Percentiles rank a stretch among this genome's conserved stretches.
phyloP scores from a whole-genome alignment of 2,329 filamentous ascomycete genomes.

The Bisporella sp. region DNA sequence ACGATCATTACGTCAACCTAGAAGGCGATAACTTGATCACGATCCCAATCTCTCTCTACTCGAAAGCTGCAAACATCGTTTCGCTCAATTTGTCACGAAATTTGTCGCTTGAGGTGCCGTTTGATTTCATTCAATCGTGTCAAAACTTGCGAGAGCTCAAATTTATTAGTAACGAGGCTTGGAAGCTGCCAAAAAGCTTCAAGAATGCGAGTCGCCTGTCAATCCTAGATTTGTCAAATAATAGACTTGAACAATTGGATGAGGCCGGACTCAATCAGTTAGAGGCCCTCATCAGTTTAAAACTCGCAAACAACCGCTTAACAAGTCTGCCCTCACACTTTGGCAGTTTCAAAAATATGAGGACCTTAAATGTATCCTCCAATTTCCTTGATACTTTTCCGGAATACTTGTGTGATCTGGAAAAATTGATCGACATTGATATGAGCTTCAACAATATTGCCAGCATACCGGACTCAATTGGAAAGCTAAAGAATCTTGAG shows the following conservation, averaged over 20 bases:
- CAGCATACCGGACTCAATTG: slow-evolving; percentile 69
- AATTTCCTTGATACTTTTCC: slow-evolving; percentile 87
- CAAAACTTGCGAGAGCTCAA: slow-evolving; percentile 90
- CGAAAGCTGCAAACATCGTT: slow-evolving; percentile 86
- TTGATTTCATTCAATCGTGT: slow-evolving; percentile 94
- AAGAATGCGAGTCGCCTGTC: slow-evolving; percentile 75
- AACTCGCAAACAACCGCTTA: slow-evolving; percentile 88
- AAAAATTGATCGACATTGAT: slow-evolving; percentile 83
- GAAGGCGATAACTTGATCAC: slow-evolving; percentile 85
- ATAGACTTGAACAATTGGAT: slow-evolving; percentile 79
- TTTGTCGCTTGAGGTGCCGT: slow-evolving; percentile 82
- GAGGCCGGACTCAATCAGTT: slow-evolving; percentile 75
- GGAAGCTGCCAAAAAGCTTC: slow-evolving; percentile 76
- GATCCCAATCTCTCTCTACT: slow-evolving; percentile 90
- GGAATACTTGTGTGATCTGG: slow-evolving; percentile 73
- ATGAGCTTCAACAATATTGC: slow-evolving; percentile 93
- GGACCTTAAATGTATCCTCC: slow-evolving; percentile 86
- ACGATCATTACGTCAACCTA: slow-evolving; percentile 84
- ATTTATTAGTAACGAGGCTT: slow-evolving; percentile 89
- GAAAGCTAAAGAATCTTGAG: slow-evolving; percentile 72
- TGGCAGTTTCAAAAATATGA: slow-evolving; percentile 67
- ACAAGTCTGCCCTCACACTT: slow-evolving; percentile 76
- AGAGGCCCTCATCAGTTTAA: slow-evolving; percentile 75
- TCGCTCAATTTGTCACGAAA: slow-evolving; percentile 92
- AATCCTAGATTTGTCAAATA: slow-evolving; percentile 91